Evolutionary conservation across 441 rosid species (phyloP), one percentile per base, ranked within the genome.

Genomic region (Rhodomyrtus psidioides): DNA sequence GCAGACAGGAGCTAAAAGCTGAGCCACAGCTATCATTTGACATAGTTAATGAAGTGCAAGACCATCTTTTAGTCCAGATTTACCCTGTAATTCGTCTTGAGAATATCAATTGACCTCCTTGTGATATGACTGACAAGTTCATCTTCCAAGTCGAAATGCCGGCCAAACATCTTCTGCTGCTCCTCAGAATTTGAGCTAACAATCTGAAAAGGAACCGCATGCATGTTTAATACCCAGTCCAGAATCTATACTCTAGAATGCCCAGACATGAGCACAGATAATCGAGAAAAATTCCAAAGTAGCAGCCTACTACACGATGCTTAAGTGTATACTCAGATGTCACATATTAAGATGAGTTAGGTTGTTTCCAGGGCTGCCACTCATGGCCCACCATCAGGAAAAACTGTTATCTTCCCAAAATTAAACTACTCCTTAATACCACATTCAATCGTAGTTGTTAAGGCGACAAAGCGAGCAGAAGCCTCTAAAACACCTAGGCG

Each of bases 91-190:
- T 95, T 92, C 75, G 92, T 85, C 90, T 96, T 95, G 30, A 96
- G 97, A 49, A 98, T 53, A 89, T 98, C 99, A 55, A 96, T 95
- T 15, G 98, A 95, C 54, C 84, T 93, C 91, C 99, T 94, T 39
- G 99, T 90, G 88, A 97, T 92, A 87, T 91, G 98, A 89, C 99
- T 97, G 86, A 96, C 98, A 84, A 96, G 98, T 90, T 94, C 93
- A 89, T 98, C 98, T 13, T 94, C 96, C 82, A 88, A 59, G 82
- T 97, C 99, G 89, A 97, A 96, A 87, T 97, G 99, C 90, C 99
- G 94, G 49, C 98, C 98, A 88, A 82, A 94, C 98, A 95, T 96
- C 88, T 96, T 97, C 88, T 97, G 99, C 86, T 94, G 96, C 90
- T 95, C 99, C 89, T 97, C 98, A 6, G 97, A 82, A 87, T 92